phyloP scores from a whole-genome alignment of 257 asterid species.

The Lycium barbarum region DNA sequence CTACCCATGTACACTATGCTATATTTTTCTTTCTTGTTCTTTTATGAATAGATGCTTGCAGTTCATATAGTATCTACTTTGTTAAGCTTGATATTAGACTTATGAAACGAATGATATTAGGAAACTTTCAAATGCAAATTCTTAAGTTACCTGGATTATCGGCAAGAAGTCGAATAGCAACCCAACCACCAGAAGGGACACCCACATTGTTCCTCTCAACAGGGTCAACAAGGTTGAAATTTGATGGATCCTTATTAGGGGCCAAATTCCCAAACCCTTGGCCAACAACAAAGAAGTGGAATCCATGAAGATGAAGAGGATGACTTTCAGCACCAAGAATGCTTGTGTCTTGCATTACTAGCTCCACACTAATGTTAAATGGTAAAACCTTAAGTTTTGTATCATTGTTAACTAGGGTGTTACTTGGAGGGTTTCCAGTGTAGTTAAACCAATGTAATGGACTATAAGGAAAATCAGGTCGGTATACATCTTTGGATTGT shows the following conservation, averaged over 20 bases:
- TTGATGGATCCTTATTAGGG: too few species aligned
- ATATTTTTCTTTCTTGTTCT: slow-evolving; percentile 35
- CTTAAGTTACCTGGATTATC: slow-evolving; percentile 63
- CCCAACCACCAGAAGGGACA: slow-evolving; percentile 74
- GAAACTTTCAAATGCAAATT: background rate
- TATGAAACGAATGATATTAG: too few species aligned
- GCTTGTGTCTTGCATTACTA: too few species aligned
- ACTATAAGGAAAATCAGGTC: slow-evolving; percentile 52
- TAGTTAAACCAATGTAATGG: slow-evolving; percentile 59
- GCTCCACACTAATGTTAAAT: too few species aligned
- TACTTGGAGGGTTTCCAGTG: slow-evolving; percentile 62
- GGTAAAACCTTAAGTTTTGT: slow-evolving; percentile 53
- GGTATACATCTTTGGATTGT: slow-evolving; percentile 45
- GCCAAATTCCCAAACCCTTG: too few species aligned
- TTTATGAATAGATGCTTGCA: too few species aligned
- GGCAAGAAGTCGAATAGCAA: slow-evolving; percentile 62
- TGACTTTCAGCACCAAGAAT: too few species aligned
- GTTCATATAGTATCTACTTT: too few species aligned
- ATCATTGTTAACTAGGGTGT: slow-evolving; percentile 53
- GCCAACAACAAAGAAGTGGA: too few species aligned
- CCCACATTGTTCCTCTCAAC: slow-evolving; percentile 32
- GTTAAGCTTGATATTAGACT: background rate
- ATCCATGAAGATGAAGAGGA: too few species aligned
- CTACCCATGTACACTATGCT: slow-evolving; percentile 31
- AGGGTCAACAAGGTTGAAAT: too few species aligned